Base-by-base conservation (phyloP, 2,329 filamentous ascomycete species). In the Ceratocystis lukuohia region DNA sequence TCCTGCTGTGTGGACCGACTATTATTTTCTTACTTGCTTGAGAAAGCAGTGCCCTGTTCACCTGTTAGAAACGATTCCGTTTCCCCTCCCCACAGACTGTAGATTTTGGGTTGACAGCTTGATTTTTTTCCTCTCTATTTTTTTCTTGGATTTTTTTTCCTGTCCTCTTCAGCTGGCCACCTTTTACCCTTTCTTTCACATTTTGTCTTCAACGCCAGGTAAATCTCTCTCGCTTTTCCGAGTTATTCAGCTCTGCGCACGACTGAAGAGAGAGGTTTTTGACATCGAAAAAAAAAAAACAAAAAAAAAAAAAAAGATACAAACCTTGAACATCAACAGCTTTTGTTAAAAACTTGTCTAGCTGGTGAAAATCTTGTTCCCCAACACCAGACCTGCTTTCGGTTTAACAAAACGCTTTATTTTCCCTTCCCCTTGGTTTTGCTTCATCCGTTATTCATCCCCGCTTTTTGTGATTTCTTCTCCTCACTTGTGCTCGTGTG, bases 41-140 rank as follows among this genome's bases (percentile, higher is more conserved):
- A 37, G 56, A 15, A 59, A 59, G 53, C 30, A 57, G 56, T 59
- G 56, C 56, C 56, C 56, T 59, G 56, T 59, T 59, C 56, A 59
- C 56, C 25, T 41, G 30, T 30, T 37, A 20, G 56, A 59, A 59
- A 59, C 56, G 56, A 59, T 59, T 17, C 56, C 28, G 33, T 59
- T 37, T 30, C 17, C 56, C 56, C 33, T 30, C 37, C 37, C 62
- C 53, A 33, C 33, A n/a, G 30, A n/a, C 44, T 2, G 37, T 45
- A 10, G 15, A 30, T 45, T 57, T 15, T 2, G 25, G 10, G 20
- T 30, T 56, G 30, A 20, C n/a, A 22, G 62, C 20, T 44, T 62
- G 20, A 22, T 41, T 62, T 57, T 50, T 12, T 67, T 5, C 50
- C 28, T 61, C 15, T 59, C 50, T 59, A 41, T 22, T n/a, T 61